Percentiles rank a stretch among this genome's conserved stretches.
Conservation (phyloP, 371 early-diverging fungal species). For the Neoconidiobolus thromboides region DNA sequence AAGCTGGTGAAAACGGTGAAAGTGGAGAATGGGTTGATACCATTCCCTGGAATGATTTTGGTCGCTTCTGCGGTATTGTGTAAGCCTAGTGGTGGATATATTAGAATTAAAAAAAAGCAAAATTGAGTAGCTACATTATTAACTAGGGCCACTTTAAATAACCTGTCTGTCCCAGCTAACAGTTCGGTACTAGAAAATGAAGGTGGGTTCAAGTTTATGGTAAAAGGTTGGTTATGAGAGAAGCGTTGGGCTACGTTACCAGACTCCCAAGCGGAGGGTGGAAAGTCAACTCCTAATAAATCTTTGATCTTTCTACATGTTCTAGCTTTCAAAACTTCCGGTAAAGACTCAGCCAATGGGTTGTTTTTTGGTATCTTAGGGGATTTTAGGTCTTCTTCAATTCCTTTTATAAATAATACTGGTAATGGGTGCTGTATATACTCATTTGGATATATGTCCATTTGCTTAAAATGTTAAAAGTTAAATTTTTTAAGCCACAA, state of each 20-base stretch:
- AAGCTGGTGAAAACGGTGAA: conserved; percentile 43
- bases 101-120: no score
- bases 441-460: not conserved
- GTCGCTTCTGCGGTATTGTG: not conserved
- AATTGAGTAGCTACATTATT: no score
- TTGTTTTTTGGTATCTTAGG: not conserved
- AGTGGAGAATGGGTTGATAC: conserved; percentile 18
- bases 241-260: not conserved
- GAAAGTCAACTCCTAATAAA: not conserved
- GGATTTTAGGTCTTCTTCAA: not conserved
- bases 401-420: not conserved
- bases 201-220: not conserved
- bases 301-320: not conserved
- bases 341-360: not conserved
- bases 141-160: no score
- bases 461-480: no score
- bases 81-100: not conserved
- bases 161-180: no score
- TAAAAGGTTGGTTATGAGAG: not conserved
- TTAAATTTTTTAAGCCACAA: no score
- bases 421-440: conserved; percentile 1
- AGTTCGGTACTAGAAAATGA: no score
- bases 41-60: not conserved
- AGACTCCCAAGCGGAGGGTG: not conserved
- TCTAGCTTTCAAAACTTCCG: not conserved